These are phyloP conservation scores for Penicillium ucsense DNA, from an alignment of 495 filamentous ascomycete genomes.

Conservation along the genomic window DNA sequence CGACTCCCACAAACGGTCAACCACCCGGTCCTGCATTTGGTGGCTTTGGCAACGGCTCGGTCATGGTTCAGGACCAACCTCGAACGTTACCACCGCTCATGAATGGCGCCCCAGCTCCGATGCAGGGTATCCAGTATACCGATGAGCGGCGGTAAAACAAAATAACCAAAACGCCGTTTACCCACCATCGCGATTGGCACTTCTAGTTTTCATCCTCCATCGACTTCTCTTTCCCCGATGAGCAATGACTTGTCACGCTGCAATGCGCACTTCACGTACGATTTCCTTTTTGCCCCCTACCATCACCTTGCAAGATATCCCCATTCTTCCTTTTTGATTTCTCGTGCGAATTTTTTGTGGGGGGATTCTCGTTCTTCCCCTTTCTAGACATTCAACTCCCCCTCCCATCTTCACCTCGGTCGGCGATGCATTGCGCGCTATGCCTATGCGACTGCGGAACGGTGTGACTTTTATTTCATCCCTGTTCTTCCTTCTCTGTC, in stretches of 20 bases:
- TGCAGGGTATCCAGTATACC: conserved; percentile 50
- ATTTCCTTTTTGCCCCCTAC: conserved; percentile 11
- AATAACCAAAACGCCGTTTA: no score
- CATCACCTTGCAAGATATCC: conserved; percentile 12
- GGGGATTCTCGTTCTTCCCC: not conserved
- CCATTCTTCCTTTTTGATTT: conserved; percentile 13
- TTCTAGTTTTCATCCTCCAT: not conserved
- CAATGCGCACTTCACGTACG: conserved; percentile 10
- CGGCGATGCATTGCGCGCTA: no score
- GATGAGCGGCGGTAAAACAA: conserved; percentile 35
- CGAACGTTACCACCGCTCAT: conserved; percentile 43
- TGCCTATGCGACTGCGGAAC: no score
- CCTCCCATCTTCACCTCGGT: not conserved
- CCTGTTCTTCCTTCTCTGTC: no score
- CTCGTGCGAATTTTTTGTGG: not conserved
- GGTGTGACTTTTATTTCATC: no score
- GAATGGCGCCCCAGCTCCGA: conserved; percentile 41
- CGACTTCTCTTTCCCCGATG: conserved; percentile 6
- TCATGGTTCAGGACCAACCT: conserved; percentile 34
- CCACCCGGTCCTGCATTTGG: conserved; percentile 23
- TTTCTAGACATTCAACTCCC: not conserved
- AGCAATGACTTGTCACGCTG: conserved; percentile 23
- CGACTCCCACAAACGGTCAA: conserved; percentile 29
- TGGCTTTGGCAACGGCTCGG: conserved; percentile 23
- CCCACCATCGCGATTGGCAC: no score